phyloP scores from a whole-genome alignment of 2,329 filamentous ascomycete genomes.

The Trichoderma semiorbis region DNA sequence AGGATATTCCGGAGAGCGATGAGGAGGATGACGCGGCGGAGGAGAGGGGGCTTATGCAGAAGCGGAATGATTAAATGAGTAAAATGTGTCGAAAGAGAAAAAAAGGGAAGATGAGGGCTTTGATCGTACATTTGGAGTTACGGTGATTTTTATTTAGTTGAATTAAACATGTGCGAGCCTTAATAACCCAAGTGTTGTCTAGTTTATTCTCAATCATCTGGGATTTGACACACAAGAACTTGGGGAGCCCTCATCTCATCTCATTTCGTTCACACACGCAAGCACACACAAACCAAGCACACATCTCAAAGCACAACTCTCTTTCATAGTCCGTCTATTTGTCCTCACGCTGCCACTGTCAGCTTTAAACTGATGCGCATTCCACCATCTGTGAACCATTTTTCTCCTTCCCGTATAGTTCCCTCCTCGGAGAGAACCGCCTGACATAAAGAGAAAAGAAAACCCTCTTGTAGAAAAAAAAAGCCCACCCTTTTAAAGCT shows the following conservation, averaged over 20 bases:
- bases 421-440: background rate
- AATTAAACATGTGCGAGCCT: background rate
- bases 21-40: constrained; percentile 17
- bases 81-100: background rate
- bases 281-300: background rate
- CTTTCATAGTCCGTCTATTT: background rate
- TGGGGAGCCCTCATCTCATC: background rate
- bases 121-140: background rate
- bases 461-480: background rate
- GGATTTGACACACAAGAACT: background rate
- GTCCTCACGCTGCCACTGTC: background rate
- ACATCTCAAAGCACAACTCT: background rate
- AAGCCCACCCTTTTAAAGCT: background rate
- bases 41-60: constrained; percentile 17
- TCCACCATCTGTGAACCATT: background rate
- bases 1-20: constrained; percentile 15
- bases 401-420: background rate
- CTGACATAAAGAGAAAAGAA: background rate
- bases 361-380: background rate
- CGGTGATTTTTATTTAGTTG: background rate
- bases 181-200: background rate
- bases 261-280: background rate
- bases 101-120: background rate
- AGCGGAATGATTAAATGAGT: background rate
- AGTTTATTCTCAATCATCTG: background rate